Evolutionary conservation across 1,139 yeast genomes (phyloP), one percentile per base, ranked within the genome.

Genomic region (Pichia sp.): DNA sequence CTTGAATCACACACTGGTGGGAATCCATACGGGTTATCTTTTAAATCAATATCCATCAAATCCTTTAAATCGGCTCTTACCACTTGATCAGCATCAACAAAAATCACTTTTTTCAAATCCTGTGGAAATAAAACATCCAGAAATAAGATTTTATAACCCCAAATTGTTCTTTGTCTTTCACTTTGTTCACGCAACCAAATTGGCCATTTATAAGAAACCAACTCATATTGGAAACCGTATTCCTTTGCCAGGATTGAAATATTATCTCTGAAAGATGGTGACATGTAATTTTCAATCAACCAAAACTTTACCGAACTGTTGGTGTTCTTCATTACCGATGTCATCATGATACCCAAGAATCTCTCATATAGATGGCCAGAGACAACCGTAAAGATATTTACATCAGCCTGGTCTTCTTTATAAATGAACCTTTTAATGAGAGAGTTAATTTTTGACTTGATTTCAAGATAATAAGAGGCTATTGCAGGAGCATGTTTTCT

Each of bases 141-240:
- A 53, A 92, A 88, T 43, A 92, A 65, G 38, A 88, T 82, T 61
- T 90, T 90, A 59, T 84, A 85, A 2, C 92, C 95, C 90, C 95
- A 86, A 43, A 87, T 78, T 3, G 81, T 77, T 51, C 97, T 72
- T 56, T 83, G 88, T 58, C 78, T 78, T 54, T 81, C 88, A 33
- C 80, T 62, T 62, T 92, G 97, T 2, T 71, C 72, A 40, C 94
- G 72, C 31, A 92, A 68, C 95, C 97, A 92, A 28, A 69, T 64
- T 9, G 98, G 98, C 98, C 98, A 92, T 53, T 84, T 82, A 62
- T 85, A 92, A 2, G 83, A 77, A 26, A 92, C 71, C 39, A 85
- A 65, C 56, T 87, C 90, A 55, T 81, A 85, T 40, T 80, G 73
- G 52, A 85, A 79, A 1, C 73, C 72, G 50, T 72, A 73, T 44